Base-by-base conservation (phyloP, 2,329 filamentous ascomycete species). In the Diaporthe sp. region DNA sequence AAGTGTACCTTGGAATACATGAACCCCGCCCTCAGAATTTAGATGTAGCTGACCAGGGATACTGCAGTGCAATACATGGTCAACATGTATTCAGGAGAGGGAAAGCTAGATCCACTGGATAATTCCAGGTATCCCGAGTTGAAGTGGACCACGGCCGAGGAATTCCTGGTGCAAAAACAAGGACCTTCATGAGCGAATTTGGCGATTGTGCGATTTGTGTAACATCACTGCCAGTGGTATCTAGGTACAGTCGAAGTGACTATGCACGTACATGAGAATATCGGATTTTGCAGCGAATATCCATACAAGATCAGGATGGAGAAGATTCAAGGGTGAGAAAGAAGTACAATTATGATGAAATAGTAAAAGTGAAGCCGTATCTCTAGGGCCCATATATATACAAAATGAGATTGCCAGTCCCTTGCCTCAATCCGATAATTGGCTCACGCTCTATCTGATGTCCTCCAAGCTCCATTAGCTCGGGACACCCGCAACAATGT, bases 401-500 rank as follows among this genome's bases (percentile, higher is more conserved):
- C 47, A 68, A 53, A 51, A 27, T 39, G 47, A 53, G 53, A 39
- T 22, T 13, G 63, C 22, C 32, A 51, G 9, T 27, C 13, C 47
- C 4, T 39, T 27, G 30, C n/a, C 32, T 1, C 22, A 25, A 22
- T 3, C 32, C 15, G 9, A 35, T 27, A 13, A 19, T 4, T 53
- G n/a, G 44, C 9, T 32, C 27, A n/a, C 15, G n/a, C 35, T 25
- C n/a, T 9, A 19, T 27, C 25, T 30, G n/a, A n/a, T n/a, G n/a
- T n/a, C 8, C 15, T 1, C 9, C 15, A 37, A 4, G 4, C 9
- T 37, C 25, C 10, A 13, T 73, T 15, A 73, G 17, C 42, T 73
- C 30, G 75, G 70, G 76, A 83, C 80, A 0, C 83, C 84, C 25
- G 80, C 80, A 25, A 77, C 84, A 75, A 92, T 82, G 78, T 92